Base-by-base conservation (phyloP, 129 eudicot genomes). In the Flaveria robusta region DNA sequence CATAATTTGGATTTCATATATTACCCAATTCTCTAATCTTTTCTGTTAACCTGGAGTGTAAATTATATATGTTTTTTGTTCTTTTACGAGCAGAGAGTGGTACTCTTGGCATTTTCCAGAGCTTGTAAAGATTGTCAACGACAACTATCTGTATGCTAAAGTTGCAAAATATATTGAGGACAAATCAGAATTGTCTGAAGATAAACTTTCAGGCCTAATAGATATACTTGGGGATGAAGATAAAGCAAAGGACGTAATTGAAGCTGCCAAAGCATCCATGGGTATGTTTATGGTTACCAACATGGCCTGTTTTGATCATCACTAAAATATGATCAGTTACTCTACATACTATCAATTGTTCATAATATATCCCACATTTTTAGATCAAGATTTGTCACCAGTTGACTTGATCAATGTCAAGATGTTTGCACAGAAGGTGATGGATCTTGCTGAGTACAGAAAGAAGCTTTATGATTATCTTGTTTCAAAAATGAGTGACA, bases 71-170 rank as follows among this genome's bases (percentile, higher is more conserved):
- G 75, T 13, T 20, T 11, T 64, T 37, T 7, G 12, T 63, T 20
- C 31, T 41, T 18, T 1, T 74, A 27, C 15, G 23, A 80, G 77
- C 87, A 91, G 98, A 74, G 98, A 94, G 68, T 94, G 98, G 98
- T 94, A 94, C 81, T 81, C 88, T 11, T 94, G 98, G 98, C 98
- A 94, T 83, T 94, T 94, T 67, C 98, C 98, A 1, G 98, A 94
- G 81, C 66, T 94, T 37, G 98, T 87, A n/a, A 94, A 94, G 85
- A 91, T 94, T 65, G 87, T 94, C 74, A 91, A 86, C 56, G 98
- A 94, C 86, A 94, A 94, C 80, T 91, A 94, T 87, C 84, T 94
- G 15, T 94, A 91, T 79, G 97, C 98, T 23, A 94, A 89, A 81
- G 72, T 85, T 76, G 90, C 97, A 37, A 86, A 94, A 46, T 91